Evolutionary conservation across 306 rosid species (phyloP).

Genomic region (Fagus sylvatica): DNA sequence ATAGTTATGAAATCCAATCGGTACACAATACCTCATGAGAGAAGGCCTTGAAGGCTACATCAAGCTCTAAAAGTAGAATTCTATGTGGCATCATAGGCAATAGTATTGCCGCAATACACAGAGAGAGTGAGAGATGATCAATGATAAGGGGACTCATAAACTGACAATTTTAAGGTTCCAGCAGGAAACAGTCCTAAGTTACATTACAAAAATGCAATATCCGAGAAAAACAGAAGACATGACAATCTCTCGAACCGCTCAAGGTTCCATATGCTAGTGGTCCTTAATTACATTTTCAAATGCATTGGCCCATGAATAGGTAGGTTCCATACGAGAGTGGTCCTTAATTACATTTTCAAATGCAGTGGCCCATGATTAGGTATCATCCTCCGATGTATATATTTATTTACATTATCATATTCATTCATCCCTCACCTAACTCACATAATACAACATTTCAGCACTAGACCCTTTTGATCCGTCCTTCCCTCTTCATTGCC

Average conservation of each 20-base stretch:
- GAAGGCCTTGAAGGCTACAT: too few relatives aligned
- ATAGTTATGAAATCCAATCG: too few relatives aligned
- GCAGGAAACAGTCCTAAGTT: slow-evolving; percentile 19
- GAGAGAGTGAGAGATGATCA: neutral
- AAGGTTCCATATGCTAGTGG: slow-evolving; percentile 34
- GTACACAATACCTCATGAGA: too few relatives aligned
- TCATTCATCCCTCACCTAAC: slow-evolving; percentile 37
- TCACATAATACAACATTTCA: slow-evolving; percentile 83
- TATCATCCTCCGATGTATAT: slow-evolving; percentile 35
- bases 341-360: slow-evolving; percentile 45
- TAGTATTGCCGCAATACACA: neutral
- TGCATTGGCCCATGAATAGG: slow-evolving; percentile 43
- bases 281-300: slow-evolving; percentile 45
- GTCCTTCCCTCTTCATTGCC: slow-evolving; percentile 88
- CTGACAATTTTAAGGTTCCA: neutral
- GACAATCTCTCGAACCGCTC: slow-evolving; percentile 32
- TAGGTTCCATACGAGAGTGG: slow-evolving; percentile 36
- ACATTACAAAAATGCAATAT: slow-evolving; percentile 13
- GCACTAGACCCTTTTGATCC: slow-evolving; percentile 87
- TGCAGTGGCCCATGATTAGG: slow-evolving; percentile 42
- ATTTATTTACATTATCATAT: slow-evolving; percentile 47
- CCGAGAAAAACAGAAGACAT: slow-evolving; percentile 13
- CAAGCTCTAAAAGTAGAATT: too few relatives aligned
- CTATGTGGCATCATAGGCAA: neutral
- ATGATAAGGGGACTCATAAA: neutral